Evolutionary conservation across 805 yeast genomes (phyloP), one percentile per base, ranked within the genome.

Genomic region (Danielia reshetovae): DNA sequence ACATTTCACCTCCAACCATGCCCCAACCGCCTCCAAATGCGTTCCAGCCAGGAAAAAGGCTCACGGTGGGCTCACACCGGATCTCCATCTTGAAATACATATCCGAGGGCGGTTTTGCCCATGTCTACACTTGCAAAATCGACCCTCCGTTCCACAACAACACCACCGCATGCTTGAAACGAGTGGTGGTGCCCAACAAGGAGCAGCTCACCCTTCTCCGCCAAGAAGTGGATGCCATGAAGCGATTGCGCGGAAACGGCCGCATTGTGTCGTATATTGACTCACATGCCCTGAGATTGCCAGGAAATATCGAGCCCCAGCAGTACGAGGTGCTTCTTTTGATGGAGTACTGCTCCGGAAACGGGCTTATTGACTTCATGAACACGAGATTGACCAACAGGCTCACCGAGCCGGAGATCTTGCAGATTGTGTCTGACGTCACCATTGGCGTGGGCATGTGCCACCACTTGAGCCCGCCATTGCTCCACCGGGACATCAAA

Each of bases 211-310:
- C 85, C 49, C 74, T 81, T 16, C 67, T 93, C 32, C 68, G 97
- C 42, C 96, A 94, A 25, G 99, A 93, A 58, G 98, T 93, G 11
- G 97, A 93, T 55, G 95, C 97, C 9, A 90, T 93, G 97, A 85
- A 86, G 60, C 70, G 95, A 18, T 68, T 93, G 22, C 68, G 80
- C 42, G 95, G 95, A 7, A 75, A 84, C 45, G 73, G 74, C 29
- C 80, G 81, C 54, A 79, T 93, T 42, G 98, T 93, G 2, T 79
- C 86, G 3, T 93, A 93, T 57, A 85, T 88, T 34, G 98, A 93
- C 58, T 86, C 96, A 3, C 96, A 93, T 62, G 98, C 98, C 5
- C 79, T 94, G 9, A 72, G 94, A 48, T 63, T 82, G 59, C 16
- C 35, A 6, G 33, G 40, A 8, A 34, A 38, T 8, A 18, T 37